Evolutionary conservation across 345 rosid species (phyloP).

Genomic region (Gossypium sturtianum): DNA sequence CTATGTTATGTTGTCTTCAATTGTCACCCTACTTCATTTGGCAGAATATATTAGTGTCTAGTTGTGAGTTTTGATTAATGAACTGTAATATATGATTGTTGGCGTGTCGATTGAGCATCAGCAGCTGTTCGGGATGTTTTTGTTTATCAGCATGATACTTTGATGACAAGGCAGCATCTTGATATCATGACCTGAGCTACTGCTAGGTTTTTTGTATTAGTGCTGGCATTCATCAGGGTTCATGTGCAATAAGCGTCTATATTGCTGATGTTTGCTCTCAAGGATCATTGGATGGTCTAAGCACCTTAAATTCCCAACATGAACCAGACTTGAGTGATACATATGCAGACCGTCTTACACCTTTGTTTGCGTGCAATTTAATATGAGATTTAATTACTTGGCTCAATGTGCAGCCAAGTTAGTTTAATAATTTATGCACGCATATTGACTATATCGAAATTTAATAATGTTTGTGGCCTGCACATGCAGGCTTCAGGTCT

Average conservation of each 20-base stretch:
- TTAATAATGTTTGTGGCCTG: background rate
- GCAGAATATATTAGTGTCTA: background rate
- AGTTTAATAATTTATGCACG: background rate
- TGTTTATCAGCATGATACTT: background rate
- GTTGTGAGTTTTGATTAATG: background rate
- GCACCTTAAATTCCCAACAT: background rate
- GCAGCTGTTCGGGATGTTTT: background rate
- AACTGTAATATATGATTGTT: background rate
- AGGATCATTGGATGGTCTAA: background rate
- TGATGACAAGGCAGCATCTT: background rate
- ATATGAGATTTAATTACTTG: background rate
- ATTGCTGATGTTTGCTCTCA: background rate
- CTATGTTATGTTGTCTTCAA: background rate
- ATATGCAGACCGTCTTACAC: background rate
- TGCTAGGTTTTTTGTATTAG: background rate
- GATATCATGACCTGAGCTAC: background rate
- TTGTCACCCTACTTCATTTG: background rate
- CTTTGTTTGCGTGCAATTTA: background rate
- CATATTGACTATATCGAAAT: background rate
- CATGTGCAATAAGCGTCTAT: background rate
- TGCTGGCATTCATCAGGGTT: background rate
- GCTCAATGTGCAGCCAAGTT: background rate
- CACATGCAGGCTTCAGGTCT: conserved; percentile 67
- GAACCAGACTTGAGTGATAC: background rate
- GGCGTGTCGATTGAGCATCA: background rate